phyloP scores from a whole-genome alignment of 345 rosid genomes.

The Brassica incana region DNA sequence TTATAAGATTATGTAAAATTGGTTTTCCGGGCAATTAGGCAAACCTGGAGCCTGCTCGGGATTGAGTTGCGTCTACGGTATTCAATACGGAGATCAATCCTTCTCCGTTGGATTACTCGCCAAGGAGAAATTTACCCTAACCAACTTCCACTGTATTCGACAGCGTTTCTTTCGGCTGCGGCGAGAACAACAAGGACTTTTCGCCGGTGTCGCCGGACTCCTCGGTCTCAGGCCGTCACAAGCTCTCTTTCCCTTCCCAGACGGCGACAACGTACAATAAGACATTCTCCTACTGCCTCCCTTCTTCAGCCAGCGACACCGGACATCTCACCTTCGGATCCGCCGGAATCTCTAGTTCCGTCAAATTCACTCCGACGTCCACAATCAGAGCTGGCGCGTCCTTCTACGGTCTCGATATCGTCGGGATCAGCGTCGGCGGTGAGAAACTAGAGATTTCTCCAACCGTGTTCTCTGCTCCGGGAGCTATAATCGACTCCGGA shows the following conservation, averaged over 20 bases:
- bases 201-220: slow-evolving; percentile 64
- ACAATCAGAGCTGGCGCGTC: slow-evolving; percentile 39
- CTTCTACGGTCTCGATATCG: slow-evolving; percentile 67
- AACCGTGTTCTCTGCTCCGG: slow-evolving; percentile 49
- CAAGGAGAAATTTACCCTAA: slow-evolving; percentile 58
- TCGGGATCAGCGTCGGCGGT: slow-evolving; percentile 60
- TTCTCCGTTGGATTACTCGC: slow-evolving; percentile 67
- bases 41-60: slow-evolving; percentile 46
- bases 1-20: slow-evolving; percentile 10
- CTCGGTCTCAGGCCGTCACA: slow-evolving; percentile 82
- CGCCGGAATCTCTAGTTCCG: slow-evolving; percentile 41
- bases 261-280: slow-evolving; percentile 57
- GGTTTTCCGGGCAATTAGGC: slow-evolving; percentile 39
- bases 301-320: slow-evolving; percentile 60
- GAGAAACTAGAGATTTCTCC: slow-evolving; percentile 47
- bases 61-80: slow-evolving; percentile 68
- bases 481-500: slow-evolving; percentile 80
- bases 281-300: slow-evolving; percentile 83
- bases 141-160: slow-evolving; percentile 45
- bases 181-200: slow-evolving; percentile 79
- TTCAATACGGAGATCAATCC: slow-evolving; percentile 78
- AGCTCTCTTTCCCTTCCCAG: slow-evolving; percentile 67
- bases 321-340: slow-evolving; percentile 77
- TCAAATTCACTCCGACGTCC: slow-evolving; percentile 62
- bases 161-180: slow-evolving; percentile 72